Evolutionary conservation across 345 rosid species (phyloP), one percentile per base, ranked within the genome.

Genomic region (Citropsis articulata): DNA sequence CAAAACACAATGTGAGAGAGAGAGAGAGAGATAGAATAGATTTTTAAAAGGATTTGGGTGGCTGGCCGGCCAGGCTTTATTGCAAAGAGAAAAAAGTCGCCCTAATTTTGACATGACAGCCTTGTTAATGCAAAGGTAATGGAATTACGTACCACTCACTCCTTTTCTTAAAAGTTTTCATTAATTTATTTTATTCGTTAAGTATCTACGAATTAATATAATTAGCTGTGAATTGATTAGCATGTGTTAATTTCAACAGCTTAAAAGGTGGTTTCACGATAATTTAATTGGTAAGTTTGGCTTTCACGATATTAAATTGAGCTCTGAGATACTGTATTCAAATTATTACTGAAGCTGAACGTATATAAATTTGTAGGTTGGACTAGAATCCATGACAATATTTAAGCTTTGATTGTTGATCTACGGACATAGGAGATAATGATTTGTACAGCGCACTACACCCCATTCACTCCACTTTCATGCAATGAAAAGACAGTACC

Each of bases 71-170:
- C 82, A 83, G 81, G 69, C 82, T 80, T 83, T 77, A 75, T 81
- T 69, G 56, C 70, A 77, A 63, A 53, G 77, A 67, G 50, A 38
- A 25, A 81, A 88, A 86, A 87, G 89, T 82, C 81, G 80, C 83
- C 72, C 85, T 77, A 88, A 85, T 88, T 86, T 88, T 88, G 89
- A 86, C 87, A 75, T 71, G 88, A 85, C 91, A 86, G 88, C 88
- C 79, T 86, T 86, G 85, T 77, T 83, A 78, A 85, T 77, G 80
- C 72, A 82, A 83, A 85, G 88, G 84, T 57, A 79, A 85, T 85
- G 86, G 86, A 83, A 86, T 88, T 86, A 83, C 89, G 89, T 83
- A 88, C 88, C 82, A 69, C 80, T 73, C 81, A 45, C 83, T 70
- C 45, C 83, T 81, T 85, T 88, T 67, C 84, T 81, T 21, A 86